phyloP scores from a whole-genome alignment of 345 rosid species.

The Orychophragmus violaceus region DNA sequence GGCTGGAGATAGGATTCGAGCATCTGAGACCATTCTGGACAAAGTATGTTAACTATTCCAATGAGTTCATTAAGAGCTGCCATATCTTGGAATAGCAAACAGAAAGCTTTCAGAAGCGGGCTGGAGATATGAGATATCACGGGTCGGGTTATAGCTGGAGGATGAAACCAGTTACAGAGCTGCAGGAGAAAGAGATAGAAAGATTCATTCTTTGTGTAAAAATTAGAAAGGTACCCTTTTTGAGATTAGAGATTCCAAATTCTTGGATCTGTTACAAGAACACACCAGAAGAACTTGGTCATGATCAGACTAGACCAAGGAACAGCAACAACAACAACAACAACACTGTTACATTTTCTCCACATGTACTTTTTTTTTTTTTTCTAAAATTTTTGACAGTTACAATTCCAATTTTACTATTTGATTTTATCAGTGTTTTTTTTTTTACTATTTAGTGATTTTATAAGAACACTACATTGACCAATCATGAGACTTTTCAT shows the following conservation, averaged over 20 bases:
- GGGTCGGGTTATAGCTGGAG: neutral
- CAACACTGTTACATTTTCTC: conserved; percentile 13
- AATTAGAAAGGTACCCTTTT: conserved; percentile 20
- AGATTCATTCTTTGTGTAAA: conserved; percentile 28
- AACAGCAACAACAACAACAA: conserved; percentile 12
- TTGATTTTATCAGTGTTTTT: conserved; percentile 5
- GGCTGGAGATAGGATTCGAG: conserved; percentile 93
- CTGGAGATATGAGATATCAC: neutral
- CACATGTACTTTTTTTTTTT: conserved; percentile 5
- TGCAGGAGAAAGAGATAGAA: conserved; percentile 10
- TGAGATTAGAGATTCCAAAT: neutral
- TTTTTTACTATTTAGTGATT: neutral
- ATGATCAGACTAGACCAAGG: conserved; percentile 12
- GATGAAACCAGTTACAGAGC: conserved; percentile 21
- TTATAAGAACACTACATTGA: conserved; percentile 12
- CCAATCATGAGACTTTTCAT: neutral
- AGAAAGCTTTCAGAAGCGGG: conserved; percentile 4
- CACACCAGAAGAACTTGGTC: conserved; percentile 15
- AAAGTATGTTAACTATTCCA: conserved; percentile 82
- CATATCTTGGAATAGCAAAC: conserved; percentile 66
- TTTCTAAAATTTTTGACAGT: conserved; percentile 16
- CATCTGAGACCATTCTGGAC: conserved; percentile 99
- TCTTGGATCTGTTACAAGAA: neutral
- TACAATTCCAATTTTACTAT: neutral
- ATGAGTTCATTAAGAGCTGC: conserved; percentile 84